These are phyloP conservation scores for Dendrobium nobile DNA, from an alignment of 106 monocot genomes.

Conservation along the genomic window DNA sequence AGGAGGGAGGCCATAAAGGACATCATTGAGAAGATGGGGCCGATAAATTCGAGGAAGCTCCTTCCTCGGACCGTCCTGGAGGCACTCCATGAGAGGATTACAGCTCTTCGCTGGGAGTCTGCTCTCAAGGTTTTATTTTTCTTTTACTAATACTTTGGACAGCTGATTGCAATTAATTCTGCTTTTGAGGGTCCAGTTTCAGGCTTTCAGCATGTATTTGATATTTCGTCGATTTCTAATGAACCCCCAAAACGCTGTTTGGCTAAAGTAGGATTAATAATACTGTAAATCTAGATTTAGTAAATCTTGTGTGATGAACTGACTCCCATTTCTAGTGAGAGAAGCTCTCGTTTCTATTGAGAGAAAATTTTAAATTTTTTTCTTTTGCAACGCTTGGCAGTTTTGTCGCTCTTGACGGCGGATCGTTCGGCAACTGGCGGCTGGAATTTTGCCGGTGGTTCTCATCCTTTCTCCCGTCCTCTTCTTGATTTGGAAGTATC, in stretches of 20 bases:
- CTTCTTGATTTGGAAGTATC: too few species aligned
- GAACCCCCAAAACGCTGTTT: background rate
- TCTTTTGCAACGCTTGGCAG: too few species aligned
- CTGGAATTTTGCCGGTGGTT: too few species aligned
- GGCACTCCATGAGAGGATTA: conserved; percentile 76
- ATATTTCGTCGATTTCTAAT: background rate
- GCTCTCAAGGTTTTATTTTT: conserved; percentile 67
- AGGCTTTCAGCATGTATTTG: background rate
- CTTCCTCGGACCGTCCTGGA: conserved; percentile 84
- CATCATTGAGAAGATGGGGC: conserved; percentile 65
- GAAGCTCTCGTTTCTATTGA: too few species aligned
- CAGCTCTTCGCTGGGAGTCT: conserved; percentile 89
- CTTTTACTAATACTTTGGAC: background rate
- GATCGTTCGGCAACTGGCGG: too few species aligned
- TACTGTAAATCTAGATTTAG: background rate
- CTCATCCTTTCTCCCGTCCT: too few species aligned
- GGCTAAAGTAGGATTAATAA: too few species aligned
- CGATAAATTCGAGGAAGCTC: conserved; percentile 65
- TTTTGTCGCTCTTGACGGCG: too few species aligned
- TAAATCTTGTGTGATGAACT: too few species aligned
- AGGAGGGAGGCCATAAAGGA: conserved; percentile 83
- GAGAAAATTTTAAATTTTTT: too few species aligned
- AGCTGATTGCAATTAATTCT: background rate
- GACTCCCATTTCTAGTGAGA: too few species aligned
- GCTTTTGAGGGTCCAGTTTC: background rate